Conservation (phyloP, 306 rosid species). For the Chamaecrista fasciculata region DNA sequence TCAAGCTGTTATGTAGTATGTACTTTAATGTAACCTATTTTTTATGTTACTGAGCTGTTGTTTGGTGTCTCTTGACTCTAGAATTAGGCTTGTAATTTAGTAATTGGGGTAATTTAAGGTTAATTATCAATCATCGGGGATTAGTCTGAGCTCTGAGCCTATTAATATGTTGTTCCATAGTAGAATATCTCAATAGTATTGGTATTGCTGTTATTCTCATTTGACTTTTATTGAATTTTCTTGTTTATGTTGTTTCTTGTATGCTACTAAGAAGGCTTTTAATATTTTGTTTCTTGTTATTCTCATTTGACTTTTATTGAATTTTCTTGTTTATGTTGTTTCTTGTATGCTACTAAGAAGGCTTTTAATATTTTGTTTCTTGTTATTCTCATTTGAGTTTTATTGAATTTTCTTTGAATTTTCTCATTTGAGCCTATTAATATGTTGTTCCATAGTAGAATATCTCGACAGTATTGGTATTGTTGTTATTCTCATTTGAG, state of each 20-base stretch:
- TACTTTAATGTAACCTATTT: not conserved
- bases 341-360: not conserved
- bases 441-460: not conserved
- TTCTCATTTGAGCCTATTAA: not conserved
- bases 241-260: not conserved
- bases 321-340: not conserved
- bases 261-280: not conserved
- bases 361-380: too few relatives aligned
- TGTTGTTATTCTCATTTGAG: not conserved
- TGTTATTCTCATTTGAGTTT: too few relatives aligned
- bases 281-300: not conserved
- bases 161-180: not conserved
- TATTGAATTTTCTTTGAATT: too few relatives aligned
- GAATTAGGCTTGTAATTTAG: not conserved
- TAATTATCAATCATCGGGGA: not conserved
- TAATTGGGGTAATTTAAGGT: not conserved
- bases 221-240: not conserved
- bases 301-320: not conserved
- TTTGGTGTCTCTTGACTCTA: not conserved
- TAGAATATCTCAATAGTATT: not conserved
- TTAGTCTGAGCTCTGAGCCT: not conserved
- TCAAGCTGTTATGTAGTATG: not conserved
- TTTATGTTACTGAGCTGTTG: not conserved
- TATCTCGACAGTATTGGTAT: not conserved
- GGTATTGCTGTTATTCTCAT: not conserved